Evolutionary conservation across 164 flowering plant genomes (phyloP).

Genomic region (Tetracentron sinense): DNA sequence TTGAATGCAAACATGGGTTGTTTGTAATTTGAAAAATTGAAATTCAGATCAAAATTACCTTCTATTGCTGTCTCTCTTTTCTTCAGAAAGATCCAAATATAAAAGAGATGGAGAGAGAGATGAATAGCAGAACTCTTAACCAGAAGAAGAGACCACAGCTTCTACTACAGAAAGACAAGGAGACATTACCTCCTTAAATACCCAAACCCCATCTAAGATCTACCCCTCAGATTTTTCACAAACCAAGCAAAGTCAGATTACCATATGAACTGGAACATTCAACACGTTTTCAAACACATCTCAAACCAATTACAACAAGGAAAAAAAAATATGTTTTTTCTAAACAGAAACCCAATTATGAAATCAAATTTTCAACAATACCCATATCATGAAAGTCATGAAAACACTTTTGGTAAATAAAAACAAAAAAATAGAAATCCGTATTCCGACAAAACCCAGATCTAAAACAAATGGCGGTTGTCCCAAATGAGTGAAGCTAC

Average conservation of each 20-base stretch:
- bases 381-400: neutral
- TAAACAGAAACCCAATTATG: neutral
- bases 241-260: slow-evolving; percentile 8
- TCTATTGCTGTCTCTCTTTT: neutral
- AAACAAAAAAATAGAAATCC: neutral
- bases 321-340: no score
- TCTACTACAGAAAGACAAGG: neutral
- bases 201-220: slow-evolving; percentile 8
- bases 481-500: neutral
- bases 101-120: slow-evolving; percentile 1
- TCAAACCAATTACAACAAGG: neutral
- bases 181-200: slow-evolving; percentile 14
- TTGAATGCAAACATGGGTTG: neutral
- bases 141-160: neutral
- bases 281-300: neutral
- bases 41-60: slow-evolving; percentile 9
- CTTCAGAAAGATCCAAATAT: neutral
- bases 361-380: neutral
- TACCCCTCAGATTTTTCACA: neutral
- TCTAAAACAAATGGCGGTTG: no score
- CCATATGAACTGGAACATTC: slow-evolving; percentile 4
- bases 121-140: neutral
- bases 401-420: no score
- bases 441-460: neutral
- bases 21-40: neutral